A percentile compares a stretch with the other conserved stretches of the same genome.
Conservation (phyloP, 257 asterid genomes). For the Nicotiana knightiana region DNA sequence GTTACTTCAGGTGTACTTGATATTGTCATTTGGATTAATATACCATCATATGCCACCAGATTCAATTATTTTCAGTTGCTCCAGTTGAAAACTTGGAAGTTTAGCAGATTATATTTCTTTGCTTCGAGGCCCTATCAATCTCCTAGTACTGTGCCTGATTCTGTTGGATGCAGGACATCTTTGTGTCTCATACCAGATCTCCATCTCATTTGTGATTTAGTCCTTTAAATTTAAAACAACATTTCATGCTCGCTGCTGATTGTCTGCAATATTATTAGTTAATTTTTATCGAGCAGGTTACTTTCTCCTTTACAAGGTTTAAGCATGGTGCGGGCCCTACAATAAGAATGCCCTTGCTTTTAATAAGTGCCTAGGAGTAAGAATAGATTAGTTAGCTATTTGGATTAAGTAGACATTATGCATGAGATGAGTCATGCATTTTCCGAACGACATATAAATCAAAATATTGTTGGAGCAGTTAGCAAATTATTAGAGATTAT, state of each 20-base stretch:
- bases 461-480: neutral
- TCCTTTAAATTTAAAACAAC: neutral
- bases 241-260: neutral
- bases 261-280: neutral
- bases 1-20: neutral
- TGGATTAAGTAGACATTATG: neutral
- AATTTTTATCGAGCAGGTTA: neutral
- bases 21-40: neutral
- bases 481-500: neutral
- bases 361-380: neutral
- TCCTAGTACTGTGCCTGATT: neutral
- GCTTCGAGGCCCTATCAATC: neutral
- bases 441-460: neutral
- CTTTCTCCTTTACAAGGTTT: neutral
- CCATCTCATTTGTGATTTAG: neutral
- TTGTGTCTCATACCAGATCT: neutral
- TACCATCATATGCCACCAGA: neutral
- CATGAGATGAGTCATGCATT: neutral
- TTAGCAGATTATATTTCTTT: neutral
- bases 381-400: neutral
- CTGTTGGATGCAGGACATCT: neutral
- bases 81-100: neutral
- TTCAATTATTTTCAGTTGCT: neutral
- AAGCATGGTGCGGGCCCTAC: neutral
- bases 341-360: neutral